Percentiles rank a stretch among this genome's conserved stretches.
Evolutionary conservation across 179 eudicot species (phyloP).

Genomic region (Spinacia oleracea): DNA sequence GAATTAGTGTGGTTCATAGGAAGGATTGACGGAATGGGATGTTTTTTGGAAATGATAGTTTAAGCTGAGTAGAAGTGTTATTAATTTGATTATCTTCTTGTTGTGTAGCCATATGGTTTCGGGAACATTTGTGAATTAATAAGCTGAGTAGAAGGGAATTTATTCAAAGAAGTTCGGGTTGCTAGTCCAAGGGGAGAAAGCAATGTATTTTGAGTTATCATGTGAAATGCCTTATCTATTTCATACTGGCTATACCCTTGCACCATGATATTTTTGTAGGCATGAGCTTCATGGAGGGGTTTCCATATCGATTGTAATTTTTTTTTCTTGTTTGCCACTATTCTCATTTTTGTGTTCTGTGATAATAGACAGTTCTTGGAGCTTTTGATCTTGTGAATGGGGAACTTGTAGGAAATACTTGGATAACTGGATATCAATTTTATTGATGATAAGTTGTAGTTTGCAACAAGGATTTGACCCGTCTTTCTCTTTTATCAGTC

Average conservation of each 20-base stretch:
- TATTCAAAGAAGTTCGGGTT: background rate
- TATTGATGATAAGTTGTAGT: background rate
- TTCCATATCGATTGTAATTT: background rate
- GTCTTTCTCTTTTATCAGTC: background rate
- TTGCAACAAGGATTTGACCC: background rate
- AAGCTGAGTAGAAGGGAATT: no score
- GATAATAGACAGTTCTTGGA: background rate
- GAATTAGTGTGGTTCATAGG: background rate
- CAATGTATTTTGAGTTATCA: background rate
- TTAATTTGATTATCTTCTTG: no score
- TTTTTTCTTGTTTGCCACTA: no score
- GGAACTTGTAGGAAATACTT: background rate
- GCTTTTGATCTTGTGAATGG: background rate
- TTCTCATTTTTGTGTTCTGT: background rate
- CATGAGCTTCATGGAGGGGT: background rate
- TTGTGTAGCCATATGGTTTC: no score
- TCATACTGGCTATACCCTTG: background rate
- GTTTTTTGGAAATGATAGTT: no score
- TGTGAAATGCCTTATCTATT: background rate
- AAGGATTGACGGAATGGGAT: no score
- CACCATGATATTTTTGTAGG: background rate
- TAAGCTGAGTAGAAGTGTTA: no score
- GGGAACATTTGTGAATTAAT: no score
- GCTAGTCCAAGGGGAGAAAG: background rate
- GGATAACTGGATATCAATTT: background rate